phyloP scores from a whole-genome alignment of 352 stramenopile genomes.

The Globisporangium camurandrum region DNA sequence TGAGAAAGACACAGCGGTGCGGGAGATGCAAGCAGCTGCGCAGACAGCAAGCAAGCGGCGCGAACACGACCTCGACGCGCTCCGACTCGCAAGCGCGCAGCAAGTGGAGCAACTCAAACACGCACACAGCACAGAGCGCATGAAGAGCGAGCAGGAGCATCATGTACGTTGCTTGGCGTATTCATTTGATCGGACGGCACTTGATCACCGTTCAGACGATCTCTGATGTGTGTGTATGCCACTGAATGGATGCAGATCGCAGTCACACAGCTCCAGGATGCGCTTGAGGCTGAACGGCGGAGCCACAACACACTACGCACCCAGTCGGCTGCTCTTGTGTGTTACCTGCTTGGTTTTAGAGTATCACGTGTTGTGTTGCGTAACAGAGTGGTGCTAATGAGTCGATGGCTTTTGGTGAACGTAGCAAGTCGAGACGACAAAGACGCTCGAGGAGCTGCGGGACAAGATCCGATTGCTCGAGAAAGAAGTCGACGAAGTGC shows the following conservation, averaged over 20 bases:
- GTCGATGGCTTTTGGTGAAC: no score
- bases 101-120: slow-evolving; percentile 54
- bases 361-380: no score
- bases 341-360: no score
- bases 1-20: slow-evolving; percentile 57
- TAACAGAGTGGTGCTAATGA: no score
- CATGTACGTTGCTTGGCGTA: slow-evolving; percentile 18
- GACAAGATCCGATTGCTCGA: slow-evolving; percentile 52
- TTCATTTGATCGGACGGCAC: neutral
- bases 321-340: slow-evolving; percentile 29
- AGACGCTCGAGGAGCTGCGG: slow-evolving; percentile 39
- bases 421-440: slow-evolving; percentile 29
- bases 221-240: neutral
- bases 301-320: slow-evolving; percentile 27
- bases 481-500: slow-evolving; percentile 54
- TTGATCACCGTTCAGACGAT: neutral
- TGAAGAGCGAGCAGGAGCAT: slow-evolving; percentile 48
- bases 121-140: slow-evolving; percentile 28
- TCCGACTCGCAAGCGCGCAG: slow-evolving; percentile 40
- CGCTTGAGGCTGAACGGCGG: slow-evolving; percentile 30
- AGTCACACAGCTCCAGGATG: slow-evolving; percentile 27
- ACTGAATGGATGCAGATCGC: slow-evolving; percentile 15
- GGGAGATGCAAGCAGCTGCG: slow-evolving; percentile 47
- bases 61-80: slow-evolving; percentile 43
- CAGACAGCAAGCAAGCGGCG: slow-evolving; percentile 45